Conservation (phyloP, 495 filamentous ascomycete species). For the Penicillium cosmopolitanum region DNA sequence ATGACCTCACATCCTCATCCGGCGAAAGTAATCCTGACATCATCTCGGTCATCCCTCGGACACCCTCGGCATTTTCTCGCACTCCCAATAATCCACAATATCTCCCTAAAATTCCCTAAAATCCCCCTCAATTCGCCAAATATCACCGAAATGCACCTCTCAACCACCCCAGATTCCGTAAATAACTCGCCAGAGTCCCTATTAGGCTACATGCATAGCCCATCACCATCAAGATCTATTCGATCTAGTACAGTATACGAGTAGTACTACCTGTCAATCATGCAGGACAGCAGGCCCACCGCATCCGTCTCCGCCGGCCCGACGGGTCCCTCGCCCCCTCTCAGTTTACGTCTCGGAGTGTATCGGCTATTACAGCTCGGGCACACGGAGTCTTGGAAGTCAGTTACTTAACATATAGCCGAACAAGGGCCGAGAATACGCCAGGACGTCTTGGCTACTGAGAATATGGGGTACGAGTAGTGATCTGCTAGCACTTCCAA, state of each 20-base stretch:
- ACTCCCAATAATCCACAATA: neutral
- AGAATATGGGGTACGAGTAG: too few species aligned
- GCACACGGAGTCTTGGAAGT: constrained; percentile 36
- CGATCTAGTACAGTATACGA: too few species aligned
- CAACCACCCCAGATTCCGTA: too few species aligned
- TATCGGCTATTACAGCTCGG: constrained; percentile 45
- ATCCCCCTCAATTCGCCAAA: neutral
- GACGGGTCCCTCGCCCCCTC: neutral
- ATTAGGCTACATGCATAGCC: too few species aligned
- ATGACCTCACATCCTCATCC: neutral
- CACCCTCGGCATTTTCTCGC: constrained; percentile 9
- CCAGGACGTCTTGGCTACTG: too few species aligned
- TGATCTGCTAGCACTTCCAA: too few species aligned
- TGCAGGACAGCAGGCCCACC: neutral
- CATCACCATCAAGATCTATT: too few species aligned
- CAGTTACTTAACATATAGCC: neutral
- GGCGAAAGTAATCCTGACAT: constrained; percentile 25
- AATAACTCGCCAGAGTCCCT: too few species aligned
- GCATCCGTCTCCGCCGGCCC: constrained; percentile 11
- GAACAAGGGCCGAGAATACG: constrained; percentile 8
- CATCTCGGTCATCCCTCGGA: constrained; percentile 33
- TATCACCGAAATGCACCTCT: neutral
- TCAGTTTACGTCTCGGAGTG: constrained; percentile 24
- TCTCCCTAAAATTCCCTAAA: neutral
- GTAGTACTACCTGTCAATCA: too few species aligned